phyloP scores from a whole-genome alignment of 2,329 filamentous ascomycete genomes.

The Ceratocystis harringtonii region DNA sequence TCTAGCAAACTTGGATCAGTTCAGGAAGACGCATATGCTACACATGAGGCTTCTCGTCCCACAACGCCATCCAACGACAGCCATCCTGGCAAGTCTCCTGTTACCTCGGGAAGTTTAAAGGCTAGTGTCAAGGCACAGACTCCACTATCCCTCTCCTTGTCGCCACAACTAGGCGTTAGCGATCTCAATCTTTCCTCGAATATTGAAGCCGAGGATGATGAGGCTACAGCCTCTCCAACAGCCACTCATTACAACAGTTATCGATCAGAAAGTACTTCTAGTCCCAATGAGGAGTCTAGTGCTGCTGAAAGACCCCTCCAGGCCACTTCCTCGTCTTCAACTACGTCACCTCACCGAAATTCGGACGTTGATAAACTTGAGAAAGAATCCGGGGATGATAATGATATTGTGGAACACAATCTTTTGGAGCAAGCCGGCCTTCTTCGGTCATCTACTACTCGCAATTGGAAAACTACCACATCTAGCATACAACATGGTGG shows the following conservation, averaged over 20 bases:
- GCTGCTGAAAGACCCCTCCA: conserved; percentile 23
- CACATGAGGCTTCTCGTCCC: conserved; percentile 8
- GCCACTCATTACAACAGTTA: background rate
- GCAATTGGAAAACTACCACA: conserved; percentile 12
- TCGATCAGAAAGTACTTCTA: conserved; percentile 1
- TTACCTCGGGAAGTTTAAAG: background rate
- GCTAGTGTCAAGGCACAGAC: background rate
- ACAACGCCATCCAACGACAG: conserved; percentile 6
- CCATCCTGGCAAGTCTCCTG: background rate
- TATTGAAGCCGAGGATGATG: conserved; percentile 10
- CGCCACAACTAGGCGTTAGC: background rate
- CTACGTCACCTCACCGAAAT: background rate
- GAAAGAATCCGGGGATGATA: conserved; percentile 27
- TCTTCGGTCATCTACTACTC: conserved; percentile 24
- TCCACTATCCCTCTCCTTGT: conserved; percentile 5
- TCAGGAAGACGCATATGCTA: conserved; percentile 5
- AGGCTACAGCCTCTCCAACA: background rate
- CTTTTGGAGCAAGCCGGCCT: conserved; percentile 54
- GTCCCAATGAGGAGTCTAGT: conserved; percentile 6
- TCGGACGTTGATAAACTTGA: conserved; percentile 28
- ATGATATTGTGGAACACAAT: conserved; percentile 53
- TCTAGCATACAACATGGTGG: conserved; percentile 13
- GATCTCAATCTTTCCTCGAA: background rate
- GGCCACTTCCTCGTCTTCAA: background rate
- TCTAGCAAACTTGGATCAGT: conserved; percentile 6